phyloP scores from a whole-genome alignment of 192 early-diverging fungal species.

The Umbelopsis isabellina region DNA sequence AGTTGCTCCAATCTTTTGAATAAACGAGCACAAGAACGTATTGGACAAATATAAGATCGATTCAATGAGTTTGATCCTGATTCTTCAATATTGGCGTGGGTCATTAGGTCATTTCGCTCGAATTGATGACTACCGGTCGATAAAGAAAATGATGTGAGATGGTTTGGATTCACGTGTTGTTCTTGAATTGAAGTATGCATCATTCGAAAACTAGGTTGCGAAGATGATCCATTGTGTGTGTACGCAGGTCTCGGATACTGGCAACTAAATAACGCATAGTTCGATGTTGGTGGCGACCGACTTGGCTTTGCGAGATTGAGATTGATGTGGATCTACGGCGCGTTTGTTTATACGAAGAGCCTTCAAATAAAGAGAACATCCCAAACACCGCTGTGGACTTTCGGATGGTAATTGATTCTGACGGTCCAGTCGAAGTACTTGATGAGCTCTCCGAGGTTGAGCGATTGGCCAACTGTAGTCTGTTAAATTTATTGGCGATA shows the following conservation, averaged over 20 bases:
- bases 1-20: conserved; percentile 64
- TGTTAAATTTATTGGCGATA: not conserved
- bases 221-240: conserved; percentile 2
- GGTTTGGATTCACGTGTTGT: not conserved
- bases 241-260: conserved; percentile 2
- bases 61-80: not conserved
- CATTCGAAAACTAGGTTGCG: not conserved
- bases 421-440: conserved; percentile 25
- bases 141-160: not conserved
- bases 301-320: not conserved
- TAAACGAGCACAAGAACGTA: conserved; percentile 50
- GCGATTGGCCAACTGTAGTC: conserved; percentile 1
- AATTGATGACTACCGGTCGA: not conserved
- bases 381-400: conserved; percentile 47
- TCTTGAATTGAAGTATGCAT: not conserved
- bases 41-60: conserved; percentile 52
- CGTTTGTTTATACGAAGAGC: conserved; percentile 75
- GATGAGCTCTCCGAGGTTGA: not conserved
- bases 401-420: conserved; percentile 38
- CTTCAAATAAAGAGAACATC: conserved; percentile 68
- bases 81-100: not conserved
- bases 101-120: not conserved
- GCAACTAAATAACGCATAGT: not conserved
- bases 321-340: conserved; percentile 53
- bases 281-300: not conserved